A percentile compares a stretch with the other conserved stretches of the same genome.
phyloP scores from a whole-genome alignment of 2,329 filamentous ascomycete species.

The Bipolaris oryzae region DNA sequence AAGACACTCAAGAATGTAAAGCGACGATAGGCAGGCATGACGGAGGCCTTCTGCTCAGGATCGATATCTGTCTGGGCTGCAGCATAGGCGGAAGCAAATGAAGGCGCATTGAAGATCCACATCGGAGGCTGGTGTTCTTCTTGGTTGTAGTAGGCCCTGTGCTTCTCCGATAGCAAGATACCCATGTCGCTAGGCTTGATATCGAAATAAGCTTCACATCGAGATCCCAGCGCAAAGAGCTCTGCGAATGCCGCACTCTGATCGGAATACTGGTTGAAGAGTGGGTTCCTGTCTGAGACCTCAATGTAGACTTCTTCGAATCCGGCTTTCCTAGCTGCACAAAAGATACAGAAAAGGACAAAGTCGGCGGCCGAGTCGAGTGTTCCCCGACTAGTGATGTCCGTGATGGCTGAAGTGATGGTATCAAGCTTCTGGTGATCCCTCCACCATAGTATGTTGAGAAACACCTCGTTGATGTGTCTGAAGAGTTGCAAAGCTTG shows the following conservation, averaged over 20 bases:
- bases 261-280: conserved; percentile 66
- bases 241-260: conserved; percentile 69
- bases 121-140: conserved; percentile 55
- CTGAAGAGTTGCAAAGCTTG: conserved; percentile 41
- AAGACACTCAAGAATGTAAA: conserved; percentile 67
- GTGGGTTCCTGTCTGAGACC: conserved; percentile 65
- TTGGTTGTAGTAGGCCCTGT: conserved; percentile 52
- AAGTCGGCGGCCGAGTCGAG: conserved; percentile 56
- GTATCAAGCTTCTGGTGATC: conserved; percentile 38
- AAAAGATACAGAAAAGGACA: conserved; percentile 63
- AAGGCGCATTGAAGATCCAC: conserved; percentile 57
- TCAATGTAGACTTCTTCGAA: conserved; percentile 69
- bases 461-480: conserved; percentile 38
- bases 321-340: conserved; percentile 60
- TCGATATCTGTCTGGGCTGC: conserved; percentile 61
- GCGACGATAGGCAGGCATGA: conserved; percentile 56
- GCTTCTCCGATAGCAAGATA: conserved; percentile 42
- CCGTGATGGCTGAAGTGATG: conserved; percentile 38
- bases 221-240: conserved; percentile 66
- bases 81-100: conserved; percentile 59
- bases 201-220: conserved; percentile 68
- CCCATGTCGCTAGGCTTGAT: conserved; percentile 51
- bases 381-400: conserved; percentile 25
- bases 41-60: conserved; percentile 51
- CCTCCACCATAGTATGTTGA: conserved; percentile 37